Conservation (phyloP, 768 basidiomycete genomes). For the Daedaleopsis sinensis region DNA sequence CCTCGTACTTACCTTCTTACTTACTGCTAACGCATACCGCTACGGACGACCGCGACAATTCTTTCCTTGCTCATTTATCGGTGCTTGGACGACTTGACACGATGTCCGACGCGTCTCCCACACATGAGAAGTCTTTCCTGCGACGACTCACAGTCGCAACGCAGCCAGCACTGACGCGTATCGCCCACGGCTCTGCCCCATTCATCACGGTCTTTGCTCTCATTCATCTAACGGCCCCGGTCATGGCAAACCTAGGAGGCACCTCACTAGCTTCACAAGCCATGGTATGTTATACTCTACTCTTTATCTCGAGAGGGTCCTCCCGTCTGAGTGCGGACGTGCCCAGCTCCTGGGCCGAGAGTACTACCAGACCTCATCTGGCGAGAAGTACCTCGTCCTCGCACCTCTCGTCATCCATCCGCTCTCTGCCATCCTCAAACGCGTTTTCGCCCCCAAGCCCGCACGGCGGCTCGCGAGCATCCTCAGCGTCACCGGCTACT, state of each 20-base stretch:
- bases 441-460: conserved; percentile 48
- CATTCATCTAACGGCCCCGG: conserved; percentile 80
- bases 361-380: conserved; percentile 77
- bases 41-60: neutral
- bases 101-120: conserved; percentile 4
- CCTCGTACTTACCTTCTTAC: neutral
- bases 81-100: neutral
- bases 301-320: neutral
- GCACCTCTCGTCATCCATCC: conserved; percentile 69
- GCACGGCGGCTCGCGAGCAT: conserved; percentile 41
- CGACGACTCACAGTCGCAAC: conserved; percentile 13
- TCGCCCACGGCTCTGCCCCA: conserved; percentile 71
- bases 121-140: conserved; percentile 7
- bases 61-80: too few relatives aligned
- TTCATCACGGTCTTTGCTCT: conserved; percentile 78
- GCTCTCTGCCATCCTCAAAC: conserved; percentile 58
- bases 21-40: too few relatives aligned
- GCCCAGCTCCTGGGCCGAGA: conserved; percentile 77
- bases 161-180: conserved; percentile 45
- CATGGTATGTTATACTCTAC: conserved; percentile 53
- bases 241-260: conserved; percentile 72
- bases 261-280: conserved; percentile 66
- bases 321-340: neutral
- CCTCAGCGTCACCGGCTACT: conserved; percentile 67
- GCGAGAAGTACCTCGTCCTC: conserved; percentile 70